Evolutionary conservation across 768 basidiomycete genomes (phyloP).

Genomic region (Xerocomus brunneocitrinus): DNA sequence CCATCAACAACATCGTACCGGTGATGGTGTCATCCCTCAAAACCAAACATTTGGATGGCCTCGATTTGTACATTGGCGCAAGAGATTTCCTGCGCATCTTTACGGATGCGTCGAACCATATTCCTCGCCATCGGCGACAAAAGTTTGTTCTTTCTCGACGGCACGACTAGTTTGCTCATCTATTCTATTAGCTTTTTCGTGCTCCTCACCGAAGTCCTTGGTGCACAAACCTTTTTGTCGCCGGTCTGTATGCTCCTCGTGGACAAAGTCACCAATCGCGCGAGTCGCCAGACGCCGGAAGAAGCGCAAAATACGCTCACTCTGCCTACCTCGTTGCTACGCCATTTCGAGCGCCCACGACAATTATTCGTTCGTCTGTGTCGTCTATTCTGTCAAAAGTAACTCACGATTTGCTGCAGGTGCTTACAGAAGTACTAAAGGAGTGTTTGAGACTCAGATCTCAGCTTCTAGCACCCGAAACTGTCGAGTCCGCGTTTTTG

Average conservation of each 20-base stretch:
- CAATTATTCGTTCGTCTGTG: conserved; percentile 49
- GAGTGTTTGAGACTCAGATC: conserved; percentile 61
- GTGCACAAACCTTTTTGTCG: conserved; percentile 72
- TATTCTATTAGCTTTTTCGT: conserved; percentile 67
- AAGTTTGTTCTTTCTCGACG: conserved; percentile 48
- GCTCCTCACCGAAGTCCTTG: conserved; percentile 81
- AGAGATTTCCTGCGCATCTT: conserved; percentile 86
- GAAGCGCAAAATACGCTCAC: conserved; percentile 58
- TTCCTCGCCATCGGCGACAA: conserved; percentile 89
- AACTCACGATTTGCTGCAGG: conserved; percentile 35
- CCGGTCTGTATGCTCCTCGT: conserved; percentile 82
- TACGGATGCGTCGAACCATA: conserved; percentile 86
- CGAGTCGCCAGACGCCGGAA: conserved; percentile 55
- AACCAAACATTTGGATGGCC: conserved; percentile 44
- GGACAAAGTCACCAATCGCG: conserved; percentile 68
- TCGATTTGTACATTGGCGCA: conserved; percentile 64
- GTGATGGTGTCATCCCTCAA: conserved; percentile 84
- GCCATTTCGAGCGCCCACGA: conserved; percentile 43
- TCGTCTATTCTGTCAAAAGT: not conserved
- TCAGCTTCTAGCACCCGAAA: conserved; percentile 37
- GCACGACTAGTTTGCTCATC: conserved; percentile 2
- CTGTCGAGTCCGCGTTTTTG: conserved; percentile 45
- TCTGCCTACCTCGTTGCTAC: conserved; percentile 63
- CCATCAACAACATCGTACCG: conserved; percentile 89
- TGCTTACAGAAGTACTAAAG: conserved; percentile 56